A percentile compares a stretch with the other conserved stretches of the same genome.
Evolutionary conservation across 2,329 filamentous ascomycete genomes (phyloP).

Genomic region (Dryadomyces quercivorus): DNA sequence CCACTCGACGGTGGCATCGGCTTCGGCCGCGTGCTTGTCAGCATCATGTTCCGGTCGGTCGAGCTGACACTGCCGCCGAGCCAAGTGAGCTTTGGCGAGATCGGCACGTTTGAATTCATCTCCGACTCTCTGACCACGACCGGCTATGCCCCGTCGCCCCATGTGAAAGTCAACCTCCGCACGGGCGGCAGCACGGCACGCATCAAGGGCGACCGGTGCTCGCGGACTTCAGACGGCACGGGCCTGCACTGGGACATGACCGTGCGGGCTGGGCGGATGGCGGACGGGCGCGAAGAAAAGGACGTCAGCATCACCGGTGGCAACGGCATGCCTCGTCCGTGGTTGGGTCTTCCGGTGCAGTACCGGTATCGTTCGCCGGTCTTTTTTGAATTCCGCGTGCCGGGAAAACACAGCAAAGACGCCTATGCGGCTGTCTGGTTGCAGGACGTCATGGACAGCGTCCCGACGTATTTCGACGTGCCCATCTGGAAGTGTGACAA

Average conservation of each 20-base stretch:
- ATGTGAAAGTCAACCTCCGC: conserved; percentile 64
- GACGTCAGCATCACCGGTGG: conserved; percentile 23
- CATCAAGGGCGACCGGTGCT: conserved; percentile 52
- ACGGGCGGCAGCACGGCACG: conserved; percentile 75
- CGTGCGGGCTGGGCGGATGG: neutral
- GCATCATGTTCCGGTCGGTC: conserved; percentile 77
- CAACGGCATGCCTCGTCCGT: conserved; percentile 20
- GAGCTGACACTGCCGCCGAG: conserved; percentile 75
- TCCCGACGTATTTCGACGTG: conserved; percentile 67
- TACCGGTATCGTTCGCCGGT: conserved; percentile 83
- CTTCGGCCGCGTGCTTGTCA: conserved; percentile 81
- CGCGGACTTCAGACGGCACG: conserved; percentile 34
- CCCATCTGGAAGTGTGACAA: conserved; percentile 81
- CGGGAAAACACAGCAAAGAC: conserved; percentile 56
- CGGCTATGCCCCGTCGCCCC: conserved; percentile 48
- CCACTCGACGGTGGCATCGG: conserved; percentile 91
- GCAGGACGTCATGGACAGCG: conserved; percentile 69
- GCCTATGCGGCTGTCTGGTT: conserved; percentile 79
- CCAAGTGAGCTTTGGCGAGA: conserved; percentile 77
- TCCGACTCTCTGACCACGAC: conserved; percentile 56
- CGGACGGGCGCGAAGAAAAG: conserved; percentile 18
- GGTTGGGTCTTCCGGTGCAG: conserved; percentile 70
- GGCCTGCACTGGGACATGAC: conserved; percentile 33
- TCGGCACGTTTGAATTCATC: conserved; percentile 84
- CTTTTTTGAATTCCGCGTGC: conserved; percentile 71